These are phyloP conservation scores for Elongisporangium anandrum DNA, from an alignment of 352 stramenopile species.

Conservation along the genomic window DNA sequence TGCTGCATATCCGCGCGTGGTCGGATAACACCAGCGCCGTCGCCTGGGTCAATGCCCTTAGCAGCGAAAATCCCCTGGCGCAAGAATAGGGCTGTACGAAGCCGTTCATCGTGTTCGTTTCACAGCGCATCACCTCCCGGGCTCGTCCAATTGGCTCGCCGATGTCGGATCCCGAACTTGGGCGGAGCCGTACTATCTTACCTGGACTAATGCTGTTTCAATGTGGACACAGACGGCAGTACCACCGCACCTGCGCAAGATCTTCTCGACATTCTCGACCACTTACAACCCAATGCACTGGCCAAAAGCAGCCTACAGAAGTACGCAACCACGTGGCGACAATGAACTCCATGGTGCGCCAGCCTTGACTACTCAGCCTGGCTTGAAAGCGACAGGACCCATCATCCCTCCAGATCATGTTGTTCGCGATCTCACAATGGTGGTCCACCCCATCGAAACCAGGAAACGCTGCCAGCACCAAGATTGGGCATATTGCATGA, in stretches of 20 bases:
- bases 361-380: not conserved
- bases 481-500: constrained; percentile 12
- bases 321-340: constrained; percentile 1
- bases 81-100: constrained; percentile 7
- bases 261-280: constrained; percentile 7
- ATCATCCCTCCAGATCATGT: not conserved
- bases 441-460: not conserved
- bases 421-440: not conserved
- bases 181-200: not conserved
- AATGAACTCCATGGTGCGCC: constrained; percentile 5
- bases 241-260: not conserved
- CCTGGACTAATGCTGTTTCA: constrained; percentile 9
- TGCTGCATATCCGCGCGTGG: no score
- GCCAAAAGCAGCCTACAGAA: constrained; percentile 1
- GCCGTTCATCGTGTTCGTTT: constrained; percentile 5
- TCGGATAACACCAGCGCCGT: no score
- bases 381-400: not conserved
- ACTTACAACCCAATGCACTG: constrained; percentile 6
- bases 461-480: constrained; percentile 1
- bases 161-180: constrained; percentile 6
- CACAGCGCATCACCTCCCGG: not conserved
- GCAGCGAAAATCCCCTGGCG: no score
- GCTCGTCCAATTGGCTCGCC: constrained; percentile 1
- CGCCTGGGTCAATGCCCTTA: no score
- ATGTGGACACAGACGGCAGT: constrained; percentile 6